Conservation (phyloP, 352 stramenopile genomes). For the Globisporangium carolinianum region DNA sequence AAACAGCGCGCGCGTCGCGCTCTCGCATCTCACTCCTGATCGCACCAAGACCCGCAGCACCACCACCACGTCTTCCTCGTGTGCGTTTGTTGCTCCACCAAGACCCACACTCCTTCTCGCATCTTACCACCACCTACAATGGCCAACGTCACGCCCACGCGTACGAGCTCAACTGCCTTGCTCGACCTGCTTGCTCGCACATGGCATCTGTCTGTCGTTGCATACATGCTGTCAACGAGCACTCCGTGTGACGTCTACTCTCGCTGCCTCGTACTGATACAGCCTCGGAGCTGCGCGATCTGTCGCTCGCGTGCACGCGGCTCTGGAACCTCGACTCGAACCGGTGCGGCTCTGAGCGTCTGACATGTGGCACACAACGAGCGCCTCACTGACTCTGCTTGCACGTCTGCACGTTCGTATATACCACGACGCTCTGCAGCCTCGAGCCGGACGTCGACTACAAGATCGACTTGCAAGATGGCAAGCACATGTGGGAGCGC, state of each 20-base stretch:
- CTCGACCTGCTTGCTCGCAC: neutral
- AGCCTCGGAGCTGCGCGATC: slow-evolving; percentile 44
- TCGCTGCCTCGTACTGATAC: neutral
- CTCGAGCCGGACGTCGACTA: slow-evolving; percentile 89
- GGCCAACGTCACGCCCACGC: slow-evolving; percentile 35
- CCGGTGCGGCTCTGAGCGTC: slow-evolving; percentile 18
- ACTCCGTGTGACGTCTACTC: neutral
- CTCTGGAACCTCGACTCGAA: slow-evolving; percentile 93
- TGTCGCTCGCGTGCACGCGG: slow-evolving; percentile 75
- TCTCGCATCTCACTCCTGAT: too few relatives aligned
- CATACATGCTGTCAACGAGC: neutral
- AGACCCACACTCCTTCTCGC: neutral
- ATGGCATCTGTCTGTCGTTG: neutral
- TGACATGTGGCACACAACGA: too few relatives aligned
- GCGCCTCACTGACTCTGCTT: neutral
- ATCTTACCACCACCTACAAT: slow-evolving; percentile 15
- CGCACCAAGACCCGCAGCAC: neutral
- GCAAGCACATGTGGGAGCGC: slow-evolving; percentile 86
- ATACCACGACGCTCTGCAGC: slow-evolving; percentile 15
- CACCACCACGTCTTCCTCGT: neutral
- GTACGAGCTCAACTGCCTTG: slow-evolving; percentile 14
- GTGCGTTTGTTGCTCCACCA: slow-evolving; percentile 1
- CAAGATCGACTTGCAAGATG: slow-evolving; percentile 89
- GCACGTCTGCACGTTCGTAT: neutral
- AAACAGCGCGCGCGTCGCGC: too few relatives aligned